Evolutionary conservation across 169 alveolate species (phyloP).

Genomic region (Cyclospora cayetanensis): DNA sequence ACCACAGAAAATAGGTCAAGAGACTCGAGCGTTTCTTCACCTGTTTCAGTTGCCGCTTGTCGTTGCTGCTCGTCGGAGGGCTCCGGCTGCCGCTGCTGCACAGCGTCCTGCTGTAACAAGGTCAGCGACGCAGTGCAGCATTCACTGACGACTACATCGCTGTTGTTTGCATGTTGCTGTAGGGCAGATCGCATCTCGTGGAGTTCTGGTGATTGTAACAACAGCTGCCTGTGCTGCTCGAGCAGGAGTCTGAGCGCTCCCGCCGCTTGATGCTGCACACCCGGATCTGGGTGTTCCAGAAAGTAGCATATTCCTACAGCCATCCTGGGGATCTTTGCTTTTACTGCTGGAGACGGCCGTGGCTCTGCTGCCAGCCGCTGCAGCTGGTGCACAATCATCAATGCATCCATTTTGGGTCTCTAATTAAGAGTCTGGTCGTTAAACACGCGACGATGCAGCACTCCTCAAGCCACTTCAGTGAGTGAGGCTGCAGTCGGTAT

Average conservation of each 20-base stretch:
- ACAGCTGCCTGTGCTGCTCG: slow-evolving; percentile 38
- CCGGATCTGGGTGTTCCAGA: slow-evolving; percentile 68
- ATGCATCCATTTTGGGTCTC: slow-evolving; percentile 57
- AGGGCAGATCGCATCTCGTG: slow-evolving; percentile 43
- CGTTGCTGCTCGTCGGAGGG: slow-evolving; percentile 29
- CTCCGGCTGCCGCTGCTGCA: not conserved
- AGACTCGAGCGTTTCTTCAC: slow-evolving; percentile 19
- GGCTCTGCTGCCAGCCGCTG: slow-evolving; percentile 70
- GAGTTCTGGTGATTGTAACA: slow-evolving; percentile 30
- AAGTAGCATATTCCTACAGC: slow-evolving; percentile 66
- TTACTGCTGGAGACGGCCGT: slow-evolving; percentile 65
- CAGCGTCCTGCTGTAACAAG: not conserved
- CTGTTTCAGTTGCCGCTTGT: slow-evolving; percentile 5
- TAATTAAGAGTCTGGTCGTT: too few relatives aligned
- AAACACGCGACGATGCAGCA: too few relatives aligned
- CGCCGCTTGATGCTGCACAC: slow-evolving; percentile 71
- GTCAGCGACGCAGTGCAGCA: slow-evolving; percentile 52
- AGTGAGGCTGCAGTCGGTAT: too few relatives aligned
- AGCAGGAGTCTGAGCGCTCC: slow-evolving; percentile 38
- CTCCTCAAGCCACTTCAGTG: too few relatives aligned
- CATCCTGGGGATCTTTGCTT: slow-evolving; percentile 66
- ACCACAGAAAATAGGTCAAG: slow-evolving; percentile 57
- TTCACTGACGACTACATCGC: slow-evolving; percentile 38
- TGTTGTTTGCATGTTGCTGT: slow-evolving; percentile 42
- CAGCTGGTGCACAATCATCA: slow-evolving; percentile 69